Evolutionary conservation across 768 basidiomycete genomes (phyloP).

Genomic region (Hypholoma sublateritium): DNA sequence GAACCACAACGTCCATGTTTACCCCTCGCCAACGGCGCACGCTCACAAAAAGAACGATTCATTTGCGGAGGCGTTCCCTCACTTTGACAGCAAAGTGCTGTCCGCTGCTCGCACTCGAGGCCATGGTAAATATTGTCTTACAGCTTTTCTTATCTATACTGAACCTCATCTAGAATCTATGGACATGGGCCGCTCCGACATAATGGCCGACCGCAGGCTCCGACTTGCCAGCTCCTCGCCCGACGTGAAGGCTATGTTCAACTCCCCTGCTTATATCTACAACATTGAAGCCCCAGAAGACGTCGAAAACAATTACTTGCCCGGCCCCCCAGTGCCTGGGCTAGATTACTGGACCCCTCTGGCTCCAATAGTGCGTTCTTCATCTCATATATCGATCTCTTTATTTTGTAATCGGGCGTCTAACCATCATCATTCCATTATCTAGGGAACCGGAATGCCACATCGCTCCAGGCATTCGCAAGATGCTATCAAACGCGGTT

Average conservation of each 20-base stretch:
- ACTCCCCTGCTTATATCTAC: constrained; percentile 81
- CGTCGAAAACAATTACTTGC: constrained; percentile 54
- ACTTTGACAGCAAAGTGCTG: constrained; percentile 93
- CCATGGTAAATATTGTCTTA: constrained; percentile 36
- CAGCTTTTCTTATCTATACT: constrained; percentile 4
- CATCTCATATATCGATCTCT: constrained; percentile 2
- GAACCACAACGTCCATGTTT: constrained; percentile 80
- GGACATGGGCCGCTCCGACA: constrained; percentile 70
- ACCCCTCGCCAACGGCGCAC: constrained; percentile 76
- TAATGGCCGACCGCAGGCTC: constrained; percentile 70
- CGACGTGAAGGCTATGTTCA: constrained; percentile 94
- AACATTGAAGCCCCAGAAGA: constrained; percentile 76
- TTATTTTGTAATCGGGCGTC: constrained; percentile 8
- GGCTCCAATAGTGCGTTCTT: constrained; percentile 66
- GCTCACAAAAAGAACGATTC: constrained; percentile 88
- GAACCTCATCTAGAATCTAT: constrained; percentile 57
- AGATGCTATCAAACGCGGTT: constrained; percentile 78
- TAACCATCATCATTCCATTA: constrained; percentile 15
- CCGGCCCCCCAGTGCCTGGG: constrained; percentile 39
- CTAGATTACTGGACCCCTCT: constrained; percentile 78
- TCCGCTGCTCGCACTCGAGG: constrained; percentile 75
- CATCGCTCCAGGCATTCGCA: constrained; percentile 69
- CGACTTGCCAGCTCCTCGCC: constrained; percentile 88
- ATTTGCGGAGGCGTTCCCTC: constrained; percentile 93
- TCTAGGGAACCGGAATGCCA: constrained; percentile 67